These are phyloP conservation scores for Paramecium primaurelia DNA, from an alignment of 73 alveolate genomes.

Conservation along the genomic window DNA sequence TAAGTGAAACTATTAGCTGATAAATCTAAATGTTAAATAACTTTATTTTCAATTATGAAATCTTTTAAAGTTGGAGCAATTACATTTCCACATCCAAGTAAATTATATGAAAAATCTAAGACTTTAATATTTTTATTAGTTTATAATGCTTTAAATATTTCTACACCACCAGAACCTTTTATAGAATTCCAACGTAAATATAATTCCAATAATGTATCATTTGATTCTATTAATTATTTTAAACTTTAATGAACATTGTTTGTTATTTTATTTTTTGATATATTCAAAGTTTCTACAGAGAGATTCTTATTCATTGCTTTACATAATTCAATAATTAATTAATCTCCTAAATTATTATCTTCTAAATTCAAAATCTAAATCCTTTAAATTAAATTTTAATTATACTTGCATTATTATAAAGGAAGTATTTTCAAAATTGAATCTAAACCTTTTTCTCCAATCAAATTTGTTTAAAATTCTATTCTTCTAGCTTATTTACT, in stretches of 20 bases:
- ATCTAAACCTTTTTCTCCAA: conserved; percentile 15
- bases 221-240: not conserved
- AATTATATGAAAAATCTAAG: conserved; percentile 36
- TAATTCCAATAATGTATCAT: conserved; percentile 11
- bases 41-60: conserved; percentile 23
- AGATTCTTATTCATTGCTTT: conserved; percentile 31
- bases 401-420: not conserved
- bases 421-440: not conserved
- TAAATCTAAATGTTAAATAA: conserved; percentile 35
- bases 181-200: conserved; percentile 52
- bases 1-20: conserved; percentile 4
- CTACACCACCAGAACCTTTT: conserved; percentile 6
- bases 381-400: not conserved
- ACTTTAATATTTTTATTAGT: conserved; percentile 42
- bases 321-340: not conserved
- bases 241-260: not conserved
- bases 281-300: conserved; percentile 9
- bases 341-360: conserved; percentile 37
- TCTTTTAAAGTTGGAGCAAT: conserved; percentile 13
- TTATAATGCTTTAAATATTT: conserved; percentile 15
- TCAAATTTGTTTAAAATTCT: not conserved
- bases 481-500: conserved; percentile 49
- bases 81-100: conserved; percentile 1
- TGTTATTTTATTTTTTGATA: conserved; percentile 4
- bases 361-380: conserved; percentile 41